Evolutionary conservation across 352 stramenopile genomes (phyloP).

Genomic region (Nothophytophthora sp.): DNA sequence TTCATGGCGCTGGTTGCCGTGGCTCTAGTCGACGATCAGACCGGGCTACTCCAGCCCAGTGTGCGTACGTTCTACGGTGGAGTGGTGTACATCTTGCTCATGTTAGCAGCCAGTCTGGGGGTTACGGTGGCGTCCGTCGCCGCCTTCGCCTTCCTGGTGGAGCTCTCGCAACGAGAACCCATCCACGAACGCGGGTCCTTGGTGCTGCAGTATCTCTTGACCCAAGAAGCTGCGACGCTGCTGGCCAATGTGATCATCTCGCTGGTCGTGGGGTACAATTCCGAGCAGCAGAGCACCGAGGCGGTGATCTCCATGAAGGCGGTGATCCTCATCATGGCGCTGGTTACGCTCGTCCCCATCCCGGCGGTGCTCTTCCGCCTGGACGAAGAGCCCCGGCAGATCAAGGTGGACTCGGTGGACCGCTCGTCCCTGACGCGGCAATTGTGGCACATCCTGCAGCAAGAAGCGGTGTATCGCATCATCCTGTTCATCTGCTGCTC

Average conservation of each 20-base stretch:
- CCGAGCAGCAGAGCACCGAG: slow-evolving; percentile 28
- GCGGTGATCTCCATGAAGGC: slow-evolving; percentile 66
- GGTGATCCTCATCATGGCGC: slow-evolving; percentile 66
- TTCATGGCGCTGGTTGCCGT: slow-evolving; percentile 71
- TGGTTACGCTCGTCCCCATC: slow-evolving; percentile 66
- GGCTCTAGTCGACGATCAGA: slow-evolving; percentile 54
- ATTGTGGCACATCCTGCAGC: slow-evolving; percentile 75
- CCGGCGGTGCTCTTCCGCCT: slow-evolving; percentile 64
- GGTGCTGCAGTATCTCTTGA: slow-evolving; percentile 71
- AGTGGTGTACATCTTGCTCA: slow-evolving; percentile 69
- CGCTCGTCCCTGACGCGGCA: slow-evolving; percentile 59
- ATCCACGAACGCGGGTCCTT: slow-evolving; percentile 72
- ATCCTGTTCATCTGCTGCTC: slow-evolving; percentile 67
- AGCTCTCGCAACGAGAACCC: slow-evolving; percentile 75
- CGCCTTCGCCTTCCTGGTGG: slow-evolving; percentile 66
- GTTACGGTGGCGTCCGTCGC: slow-evolving; percentile 60
- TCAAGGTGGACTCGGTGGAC: slow-evolving; percentile 73
- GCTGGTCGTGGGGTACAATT: slow-evolving; percentile 43
- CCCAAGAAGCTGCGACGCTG: slow-evolving; percentile 46
- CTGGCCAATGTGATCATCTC: slow-evolving; percentile 41
- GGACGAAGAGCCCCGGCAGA: slow-evolving; percentile 68
- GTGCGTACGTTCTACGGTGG: slow-evolving; percentile 59
- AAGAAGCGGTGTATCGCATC: slow-evolving; percentile 76
- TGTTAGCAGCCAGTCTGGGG: slow-evolving; percentile 66
- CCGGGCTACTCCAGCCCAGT: slow-evolving; percentile 32